A percentile compares a stretch with the other conserved stretches of the same genome.
Conservation (phyloP, 495 filamentous ascomycete genomes). For the Neurospora hispaniola region DNA sequence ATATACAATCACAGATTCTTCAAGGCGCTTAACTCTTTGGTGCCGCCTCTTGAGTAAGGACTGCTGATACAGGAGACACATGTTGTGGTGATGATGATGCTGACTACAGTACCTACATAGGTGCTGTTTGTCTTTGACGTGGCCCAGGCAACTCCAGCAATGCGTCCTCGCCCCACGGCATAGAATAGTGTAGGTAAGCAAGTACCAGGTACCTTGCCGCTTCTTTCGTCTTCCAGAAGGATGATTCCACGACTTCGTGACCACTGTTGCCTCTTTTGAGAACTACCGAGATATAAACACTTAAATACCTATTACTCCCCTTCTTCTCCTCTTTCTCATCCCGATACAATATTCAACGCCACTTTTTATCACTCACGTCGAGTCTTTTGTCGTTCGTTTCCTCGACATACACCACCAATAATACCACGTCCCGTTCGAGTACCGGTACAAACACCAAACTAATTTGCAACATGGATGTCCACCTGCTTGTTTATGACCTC, state of each 20-base stretch:
- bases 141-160: not conserved
- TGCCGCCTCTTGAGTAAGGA: not conserved
- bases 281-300: not conserved
- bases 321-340: not conserved
- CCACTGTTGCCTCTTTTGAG: constrained; percentile 10
- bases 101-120: not conserved
- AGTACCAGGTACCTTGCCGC: not conserved
- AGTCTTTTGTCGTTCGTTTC: not conserved
- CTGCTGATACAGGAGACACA: not conserved
- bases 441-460: not conserved
- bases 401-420: not conserved
- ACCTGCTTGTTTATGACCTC: constrained; percentile 90
- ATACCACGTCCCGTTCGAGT: not conserved
- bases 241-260: constrained; percentile 7
- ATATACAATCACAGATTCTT: not conserved
- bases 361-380: not conserved
- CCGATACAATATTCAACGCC: not conserved
- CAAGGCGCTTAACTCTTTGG: not conserved
- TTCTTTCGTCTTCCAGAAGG: constrained; percentile 14
- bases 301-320: not conserved
- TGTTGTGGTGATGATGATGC: not conserved
- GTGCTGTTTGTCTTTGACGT: not conserved
- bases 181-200: not conserved
- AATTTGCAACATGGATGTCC: constrained; percentile 58
- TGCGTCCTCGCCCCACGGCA: not conserved